A percentile compares a stretch with the other conserved stretches of the same genome.
These are phyloP conservation scores for Citrullus amarus DNA, from an alignment of 306 rosid genomes.

Conservation along the genomic window DNA sequence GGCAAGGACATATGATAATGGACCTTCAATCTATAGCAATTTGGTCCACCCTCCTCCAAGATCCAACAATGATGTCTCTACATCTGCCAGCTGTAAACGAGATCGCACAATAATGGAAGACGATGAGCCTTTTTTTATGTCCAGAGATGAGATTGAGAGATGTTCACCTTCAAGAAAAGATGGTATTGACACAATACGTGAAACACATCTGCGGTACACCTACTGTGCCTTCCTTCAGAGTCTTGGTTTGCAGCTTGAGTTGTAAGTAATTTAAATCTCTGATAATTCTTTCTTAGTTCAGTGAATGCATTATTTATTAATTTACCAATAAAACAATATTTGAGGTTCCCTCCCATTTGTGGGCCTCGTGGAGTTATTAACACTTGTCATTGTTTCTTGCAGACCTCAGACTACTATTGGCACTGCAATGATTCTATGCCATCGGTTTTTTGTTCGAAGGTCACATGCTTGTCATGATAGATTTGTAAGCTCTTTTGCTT, in stretches of 20 bases:
- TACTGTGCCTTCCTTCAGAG: conserved; percentile 89
- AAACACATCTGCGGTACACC: conserved; percentile 79
- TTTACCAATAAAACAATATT: background rate
- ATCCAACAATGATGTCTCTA: conserved; percentile 35
- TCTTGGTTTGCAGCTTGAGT: conserved; percentile 78
- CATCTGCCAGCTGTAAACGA: conserved; percentile 41
- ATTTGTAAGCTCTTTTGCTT: conserved; percentile 57
- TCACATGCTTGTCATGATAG: conserved; percentile 97
- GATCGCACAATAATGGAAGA: conserved; percentile 54
- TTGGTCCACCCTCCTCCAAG: conserved; percentile 28
- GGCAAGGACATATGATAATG: conserved; percentile 17
- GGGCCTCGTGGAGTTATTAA: conserved; percentile 1
- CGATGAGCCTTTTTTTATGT: conserved; percentile 61
- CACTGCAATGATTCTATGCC: conserved; percentile 97
- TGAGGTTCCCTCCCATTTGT: background rate
- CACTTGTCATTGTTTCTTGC: conserved; percentile 18
- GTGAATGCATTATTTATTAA: background rate
- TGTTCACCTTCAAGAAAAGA: conserved; percentile 90
- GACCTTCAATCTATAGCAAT: conserved; percentile 23
- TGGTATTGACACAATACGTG: conserved; percentile 77
- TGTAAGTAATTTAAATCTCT: conserved; percentile 41
- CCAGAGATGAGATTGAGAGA: conserved; percentile 94
- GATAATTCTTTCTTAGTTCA: background rate
- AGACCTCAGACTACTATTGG: conserved; percentile 94
- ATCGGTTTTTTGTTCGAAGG: conserved; percentile 78